These are phyloP conservation scores for Uncinocarpus reesii DNA, from an alignment of 2,329 filamentous ascomycete genomes.

Conservation along the genomic window DNA sequence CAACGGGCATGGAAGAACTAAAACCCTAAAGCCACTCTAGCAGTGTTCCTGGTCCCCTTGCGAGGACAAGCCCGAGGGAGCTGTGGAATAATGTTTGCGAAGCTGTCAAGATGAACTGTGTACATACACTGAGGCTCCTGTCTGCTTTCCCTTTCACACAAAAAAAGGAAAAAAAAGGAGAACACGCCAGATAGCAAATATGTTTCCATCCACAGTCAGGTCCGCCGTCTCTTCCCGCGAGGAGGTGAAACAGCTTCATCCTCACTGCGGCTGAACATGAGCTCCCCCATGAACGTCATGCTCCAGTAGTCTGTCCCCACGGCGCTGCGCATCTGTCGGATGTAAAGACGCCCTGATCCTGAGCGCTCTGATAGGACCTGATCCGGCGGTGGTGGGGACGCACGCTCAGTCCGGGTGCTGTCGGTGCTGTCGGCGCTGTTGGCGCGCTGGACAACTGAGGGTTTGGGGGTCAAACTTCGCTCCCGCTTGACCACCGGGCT, in stretches of 20 bases:
- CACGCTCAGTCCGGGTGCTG: too few relatives aligned
- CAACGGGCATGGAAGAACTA: too few relatives aligned
- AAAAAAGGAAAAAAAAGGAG: not conserved
- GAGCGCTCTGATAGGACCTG: too few relatives aligned
- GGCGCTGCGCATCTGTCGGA: not conserved
- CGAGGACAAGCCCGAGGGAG: too few relatives aligned
- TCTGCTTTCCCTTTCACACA: not conserved
- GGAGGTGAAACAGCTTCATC: constrained; percentile 1
- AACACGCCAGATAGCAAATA: not conserved
- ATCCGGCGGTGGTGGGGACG: too few relatives aligned
- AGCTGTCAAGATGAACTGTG: not conserved
- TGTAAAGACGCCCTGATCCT: not conserved
- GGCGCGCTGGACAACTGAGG: too few relatives aligned
- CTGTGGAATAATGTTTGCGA: too few relatives aligned
- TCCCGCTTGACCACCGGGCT: too few relatives aligned
- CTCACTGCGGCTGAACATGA: not conserved
- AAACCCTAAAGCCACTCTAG: too few relatives aligned
- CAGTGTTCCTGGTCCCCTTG: too few relatives aligned
- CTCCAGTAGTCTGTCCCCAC: not conserved
- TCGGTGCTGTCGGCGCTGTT: too few relatives aligned
- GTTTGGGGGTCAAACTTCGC: too few relatives aligned
- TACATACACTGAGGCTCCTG: not conserved
- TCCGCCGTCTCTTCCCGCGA: constrained; percentile 3
- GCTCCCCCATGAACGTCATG: not conserved
- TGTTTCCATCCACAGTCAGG: not conserved